These are phyloP conservation scores for Deinandra increscens DNA, from an alignment of 129 eudicot species.

Conservation along the genomic window DNA sequence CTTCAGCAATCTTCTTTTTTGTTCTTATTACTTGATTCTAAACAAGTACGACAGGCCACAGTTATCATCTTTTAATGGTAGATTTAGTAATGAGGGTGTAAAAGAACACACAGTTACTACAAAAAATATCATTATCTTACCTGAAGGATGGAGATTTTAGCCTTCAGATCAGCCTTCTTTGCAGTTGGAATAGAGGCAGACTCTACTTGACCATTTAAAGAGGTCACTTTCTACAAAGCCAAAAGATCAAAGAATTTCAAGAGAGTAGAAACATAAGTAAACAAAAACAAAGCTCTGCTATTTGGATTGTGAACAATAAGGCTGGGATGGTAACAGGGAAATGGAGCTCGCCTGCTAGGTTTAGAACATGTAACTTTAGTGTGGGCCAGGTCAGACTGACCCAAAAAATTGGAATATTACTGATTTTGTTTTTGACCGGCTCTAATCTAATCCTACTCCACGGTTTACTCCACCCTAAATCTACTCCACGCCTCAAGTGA, in stretches of 20 bases:
- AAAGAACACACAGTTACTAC: neutral
- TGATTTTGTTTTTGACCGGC: no score
- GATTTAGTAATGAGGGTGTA: neutral
- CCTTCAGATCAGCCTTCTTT: constrained; percentile 75
- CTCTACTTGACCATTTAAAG: constrained; percentile 77
- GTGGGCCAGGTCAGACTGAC: neutral
- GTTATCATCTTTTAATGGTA: neutral
- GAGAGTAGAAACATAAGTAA: neutral
- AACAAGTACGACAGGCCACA: neutral
- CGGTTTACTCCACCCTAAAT: no score
- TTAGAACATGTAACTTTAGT: neutral
- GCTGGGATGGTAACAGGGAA: neutral
- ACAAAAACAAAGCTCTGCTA: neutral
- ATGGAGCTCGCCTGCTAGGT: neutral
- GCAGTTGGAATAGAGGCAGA: constrained; percentile 78
- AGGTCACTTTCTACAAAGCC: constrained; percentile 57
- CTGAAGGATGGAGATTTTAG: constrained; percentile 62
- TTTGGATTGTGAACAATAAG: neutral
- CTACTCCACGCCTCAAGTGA: no score
- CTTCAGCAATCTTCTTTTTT: constrained; percentile 73
- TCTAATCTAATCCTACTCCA: no score
- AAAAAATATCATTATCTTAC: constrained; percentile 30
- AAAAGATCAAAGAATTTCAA: neutral
- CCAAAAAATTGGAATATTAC: no score
- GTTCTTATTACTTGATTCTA: constrained; percentile 74